phyloP scores from a whole-genome alignment of 805 yeast species.

The Hemisphaericaspora nanyangensis region DNA sequence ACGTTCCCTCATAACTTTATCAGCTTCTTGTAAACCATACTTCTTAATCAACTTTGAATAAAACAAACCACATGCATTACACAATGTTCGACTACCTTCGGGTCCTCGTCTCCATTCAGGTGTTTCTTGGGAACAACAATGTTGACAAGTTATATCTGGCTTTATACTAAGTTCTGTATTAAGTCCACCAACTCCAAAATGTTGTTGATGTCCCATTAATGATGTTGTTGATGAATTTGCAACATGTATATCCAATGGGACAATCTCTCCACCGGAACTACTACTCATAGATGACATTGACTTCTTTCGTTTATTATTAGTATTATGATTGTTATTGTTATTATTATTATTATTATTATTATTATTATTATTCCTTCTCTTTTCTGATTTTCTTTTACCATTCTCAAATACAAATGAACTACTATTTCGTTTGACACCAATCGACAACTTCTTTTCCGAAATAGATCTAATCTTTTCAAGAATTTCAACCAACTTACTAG shows the following conservation, averaged over 20 bases:
- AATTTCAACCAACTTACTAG: conserved; percentile 3
- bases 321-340: no score
- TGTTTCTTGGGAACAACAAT: conserved; percentile 70
- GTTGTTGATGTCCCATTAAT: conserved; percentile 4
- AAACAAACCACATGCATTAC: conserved; percentile 90
- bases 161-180: conserved; percentile 15
- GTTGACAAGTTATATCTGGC: conserved; percentile 27
- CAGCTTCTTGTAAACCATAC: conserved; percentile 42
- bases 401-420: conserved; percentile 1
- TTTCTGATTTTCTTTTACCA: background rate
- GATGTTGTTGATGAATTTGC: background rate
- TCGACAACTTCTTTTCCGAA: background rate
- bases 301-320: conserved; percentile 4
- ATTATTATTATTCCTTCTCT: no score
- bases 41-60: conserved; percentile 57
- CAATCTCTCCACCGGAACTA: conserved; percentile 8
- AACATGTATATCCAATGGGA: conserved; percentile 7
- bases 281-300: conserved; percentile 1
- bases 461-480: conserved; percentile 5
- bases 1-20: conserved; percentile 24
- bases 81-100: conserved; percentile 71
- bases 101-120: conserved; percentile 97
- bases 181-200: conserved; percentile 10
- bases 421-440: background rate
- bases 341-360: no score